Conservation (phyloP, 768 basidiomycete genomes). For the Phlegmacium glaucopus region DNA sequence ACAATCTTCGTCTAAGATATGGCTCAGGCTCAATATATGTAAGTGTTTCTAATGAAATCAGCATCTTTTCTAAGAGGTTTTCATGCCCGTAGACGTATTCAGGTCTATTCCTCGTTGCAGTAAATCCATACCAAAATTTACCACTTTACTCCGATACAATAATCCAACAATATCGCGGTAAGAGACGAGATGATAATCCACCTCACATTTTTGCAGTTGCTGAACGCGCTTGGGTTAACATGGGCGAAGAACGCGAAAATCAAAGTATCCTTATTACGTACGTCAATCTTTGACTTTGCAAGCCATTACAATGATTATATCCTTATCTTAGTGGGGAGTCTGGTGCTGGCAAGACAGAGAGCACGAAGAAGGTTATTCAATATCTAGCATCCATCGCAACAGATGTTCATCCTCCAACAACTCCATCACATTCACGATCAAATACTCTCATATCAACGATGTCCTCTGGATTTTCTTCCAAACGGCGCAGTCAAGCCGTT, state of each 20-base stretch:
- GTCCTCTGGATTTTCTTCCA: constrained; percentile 60
- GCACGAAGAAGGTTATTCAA: constrained; percentile 98
- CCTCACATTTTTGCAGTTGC: constrained; percentile 98
- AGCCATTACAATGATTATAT: constrained; percentile 6
- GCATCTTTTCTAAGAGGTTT: neutral
- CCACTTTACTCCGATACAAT: constrained; percentile 90
- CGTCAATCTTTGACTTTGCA: constrained; percentile 26
- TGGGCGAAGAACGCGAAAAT: constrained; percentile 95
- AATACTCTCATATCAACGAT: constrained; percentile 55
- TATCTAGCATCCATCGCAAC: constrained; percentile 97
- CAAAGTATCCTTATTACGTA: constrained; percentile 99
- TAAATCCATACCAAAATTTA: constrained; percentile 93
- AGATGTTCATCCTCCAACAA: constrained; percentile 57
- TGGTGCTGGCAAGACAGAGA: constrained; percentile 98
- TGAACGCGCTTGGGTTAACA: constrained; percentile 96
- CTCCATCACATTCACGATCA: constrained; percentile 63
- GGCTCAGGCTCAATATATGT: constrained; percentile 92
- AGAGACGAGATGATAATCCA: constrained; percentile 86
- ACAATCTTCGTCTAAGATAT: constrained; percentile 91
- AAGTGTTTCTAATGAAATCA: constrained; percentile 28
- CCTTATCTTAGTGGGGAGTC: constrained; percentile 80
- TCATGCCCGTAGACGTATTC: constrained; percentile 71
- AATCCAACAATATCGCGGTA: constrained; percentile 86
- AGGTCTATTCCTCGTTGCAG: constrained; percentile 95
- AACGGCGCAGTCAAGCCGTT: constrained; percentile 50